Base-by-base conservation (phyloP, 176 grass and related monocot species). In the Miscanthus lutarioriparius region DNA sequence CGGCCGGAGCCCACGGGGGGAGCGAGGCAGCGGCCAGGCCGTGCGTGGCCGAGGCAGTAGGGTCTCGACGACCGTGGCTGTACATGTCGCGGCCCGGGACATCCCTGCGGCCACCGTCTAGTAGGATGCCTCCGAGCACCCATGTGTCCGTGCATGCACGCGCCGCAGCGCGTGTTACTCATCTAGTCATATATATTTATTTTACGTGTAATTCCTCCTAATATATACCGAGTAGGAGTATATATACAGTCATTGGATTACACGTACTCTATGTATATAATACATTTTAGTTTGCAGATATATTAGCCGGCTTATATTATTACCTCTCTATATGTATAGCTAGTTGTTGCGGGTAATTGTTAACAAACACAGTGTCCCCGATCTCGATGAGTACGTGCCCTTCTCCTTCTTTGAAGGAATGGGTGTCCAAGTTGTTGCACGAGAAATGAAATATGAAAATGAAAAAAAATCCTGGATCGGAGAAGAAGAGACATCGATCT, bases 61-160 rank as follows among this genome's bases (percentile, higher is more conserved):
- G 79, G 47, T 86, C 88, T 13, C 19, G 49, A 54, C 74, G 15
- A 82, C 74, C 83, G 49, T 73, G 54, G 64, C 53, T 43, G 56
- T n/a, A n/a, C n/a, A n/a, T 85, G 87, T 85, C 83, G 78, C 32
- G 9, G n/a, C n/a, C n/a, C n/a, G 45, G 39, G 58, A 83, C 77
- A 81, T 2, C 72, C 53, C 49, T 76, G 53, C 67, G 62, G 58
- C 78, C 79, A 68, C 47, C 62, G 47, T 2, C 67, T 84, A 7
- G 53, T 66, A 83, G 72, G 72, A 23, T 28, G 17, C 48, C 64
- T 40, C 64, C 39, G 25, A 44, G 25, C 44, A 67, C 32, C 68
- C 70, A 81, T 40, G 38, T 10, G 36, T 2, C 67, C 45, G 8
- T 47, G 61, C 61, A 33, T 9, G 51, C 51, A 66, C 36, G 70